Base-by-base conservation (phyloP, 139 green algal genomes). In the Chlamydomonas eustigma region DNA sequence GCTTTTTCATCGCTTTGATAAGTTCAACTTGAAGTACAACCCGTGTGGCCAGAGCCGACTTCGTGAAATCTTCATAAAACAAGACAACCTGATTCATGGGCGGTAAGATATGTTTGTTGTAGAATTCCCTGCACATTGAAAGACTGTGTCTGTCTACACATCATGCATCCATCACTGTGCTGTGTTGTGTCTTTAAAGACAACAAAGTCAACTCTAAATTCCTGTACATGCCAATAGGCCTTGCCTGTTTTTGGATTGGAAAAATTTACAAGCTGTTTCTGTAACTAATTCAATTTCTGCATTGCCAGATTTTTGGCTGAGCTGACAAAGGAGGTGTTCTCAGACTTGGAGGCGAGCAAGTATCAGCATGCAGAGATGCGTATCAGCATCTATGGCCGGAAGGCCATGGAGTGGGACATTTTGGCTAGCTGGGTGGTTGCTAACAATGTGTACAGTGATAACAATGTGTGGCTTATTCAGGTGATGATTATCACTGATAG, bases 61-160 rank as follows among this genome's bases (percentile, higher is more conserved):
- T 74, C 84, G 96, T 1, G 96, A 99, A 82, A 96, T 99, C 82
- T 99, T 99, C 89, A 97, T 99, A 84, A 99, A 99, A 88, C 93
- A 98, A 88, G 93, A 97, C 85, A 97, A 97, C 85, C 81, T 97
- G 6, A 90, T 98, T 78, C 92, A 95, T 77, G 93, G 93, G 30
- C 86, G 93, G 44, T 58, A 18, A 58, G 44, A 18, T 28, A 58
- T 12, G 44, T 28, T 37, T 84, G 51, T 22, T 18, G 22, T 63
- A 18, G 18, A 22, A 63, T 22, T 28, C 50, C 50, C 18, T 63
- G 39, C 25, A 39, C 33, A 22, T 39, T 50, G n/a, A n/a, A n/a
- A n/a, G n/a, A n/a, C n/a, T n/a, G n/a, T 30, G 58, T 24, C 18
- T 63, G n/a, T n/a, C n/a, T n/a, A n/a, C n/a, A n/a, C n/a, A n/a